Evolutionary conservation across 202 grass and related monocot genomes (phyloP).

Genomic region (Zoysia matrella): DNA sequence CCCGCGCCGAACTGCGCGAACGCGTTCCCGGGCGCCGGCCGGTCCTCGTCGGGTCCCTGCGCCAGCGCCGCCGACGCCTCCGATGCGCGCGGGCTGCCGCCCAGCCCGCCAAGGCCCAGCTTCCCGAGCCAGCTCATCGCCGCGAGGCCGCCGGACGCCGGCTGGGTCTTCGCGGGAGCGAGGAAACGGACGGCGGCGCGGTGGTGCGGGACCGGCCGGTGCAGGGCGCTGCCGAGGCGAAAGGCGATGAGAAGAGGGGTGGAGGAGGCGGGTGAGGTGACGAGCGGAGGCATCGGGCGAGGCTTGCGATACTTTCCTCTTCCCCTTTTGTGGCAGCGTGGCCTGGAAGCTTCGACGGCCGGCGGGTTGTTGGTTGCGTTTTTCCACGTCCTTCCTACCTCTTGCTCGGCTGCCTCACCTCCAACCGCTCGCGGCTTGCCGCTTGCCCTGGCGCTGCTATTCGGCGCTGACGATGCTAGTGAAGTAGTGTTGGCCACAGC

Average conservation of each 20-base stretch:
- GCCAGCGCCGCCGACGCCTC: slow-evolving; percentile 83
- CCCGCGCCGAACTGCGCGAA: slow-evolving; percentile 93
- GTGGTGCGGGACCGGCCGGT: neutral
- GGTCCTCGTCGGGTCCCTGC: slow-evolving; percentile 84
- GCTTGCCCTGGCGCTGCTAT: too few species aligned
- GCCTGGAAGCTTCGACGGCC: slow-evolving; percentile 51
- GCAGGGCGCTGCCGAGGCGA: slow-evolving; percentile 10
- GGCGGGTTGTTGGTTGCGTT: slow-evolving; percentile 22
- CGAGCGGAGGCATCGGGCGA: slow-evolving; percentile 56
- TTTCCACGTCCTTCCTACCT: slow-evolving; percentile 8
- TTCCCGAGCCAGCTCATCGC: slow-evolving; percentile 96
- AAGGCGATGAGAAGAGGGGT: slow-evolving; percentile 45
- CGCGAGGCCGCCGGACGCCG: neutral
- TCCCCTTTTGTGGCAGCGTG: slow-evolving; percentile 52
- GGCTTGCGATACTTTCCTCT: slow-evolving; percentile 14
- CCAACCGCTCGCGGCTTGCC: slow-evolving; percentile 2
- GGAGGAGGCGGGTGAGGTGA: slow-evolving; percentile 48
- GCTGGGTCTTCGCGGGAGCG: neutral
- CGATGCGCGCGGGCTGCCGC: slow-evolving; percentile 61
- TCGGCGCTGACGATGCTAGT: neutral
- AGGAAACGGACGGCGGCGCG: slow-evolving; percentile 45
- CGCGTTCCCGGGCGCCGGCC: slow-evolving; percentile 67
- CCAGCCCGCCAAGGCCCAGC: slow-evolving; percentile 73
- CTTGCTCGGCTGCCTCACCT: neutral
- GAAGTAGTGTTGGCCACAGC: neutral